Conservation (phyloP, 305 asterid genomes). For the Fraxinus sp. region DNA sequence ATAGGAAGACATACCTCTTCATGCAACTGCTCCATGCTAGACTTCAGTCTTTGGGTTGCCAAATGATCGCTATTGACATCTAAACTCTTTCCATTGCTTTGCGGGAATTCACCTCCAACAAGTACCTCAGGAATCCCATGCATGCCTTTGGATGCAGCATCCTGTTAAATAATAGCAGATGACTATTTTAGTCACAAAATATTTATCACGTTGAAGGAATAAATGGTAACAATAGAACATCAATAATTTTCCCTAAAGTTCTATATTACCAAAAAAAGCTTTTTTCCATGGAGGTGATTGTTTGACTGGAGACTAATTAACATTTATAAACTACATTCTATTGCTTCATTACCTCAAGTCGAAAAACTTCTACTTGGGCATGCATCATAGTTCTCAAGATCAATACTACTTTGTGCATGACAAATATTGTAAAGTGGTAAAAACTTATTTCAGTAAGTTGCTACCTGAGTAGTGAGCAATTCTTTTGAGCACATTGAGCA, state of each 20-base stretch:
- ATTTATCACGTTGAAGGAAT: slow-evolving; percentile 19
- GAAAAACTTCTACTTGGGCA: background rate
- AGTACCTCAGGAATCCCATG: background rate
- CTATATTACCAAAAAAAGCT: background rate
- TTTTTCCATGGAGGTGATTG: background rate
- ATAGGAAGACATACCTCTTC: slow-evolving; percentile 62
- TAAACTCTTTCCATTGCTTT: slow-evolving; percentile 39
- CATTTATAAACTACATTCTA: background rate
- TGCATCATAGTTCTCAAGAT: background rate
- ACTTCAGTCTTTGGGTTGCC: slow-evolving; percentile 58
- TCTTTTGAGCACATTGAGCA: slow-evolving; percentile 23
- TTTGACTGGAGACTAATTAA: background rate
- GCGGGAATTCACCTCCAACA: slow-evolving; percentile 8
- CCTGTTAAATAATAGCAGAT: background rate
- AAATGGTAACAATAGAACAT: background rate
- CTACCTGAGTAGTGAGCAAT: slow-evolving; percentile 43
- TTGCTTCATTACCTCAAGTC: background rate
- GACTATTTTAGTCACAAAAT: background rate
- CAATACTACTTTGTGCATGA: background rate
- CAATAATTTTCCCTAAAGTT: background rate
- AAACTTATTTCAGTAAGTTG: slow-evolving; percentile 9
- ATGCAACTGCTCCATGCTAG: slow-evolving; percentile 79
- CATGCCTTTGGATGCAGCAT: background rate
- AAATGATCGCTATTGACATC: slow-evolving; percentile 33
- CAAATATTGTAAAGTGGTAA: background rate